These are phyloP conservation scores for Lasiodiplodia citricola DNA, from an alignment of 2,329 filamentous ascomycete species.

Conservation along the genomic window DNA sequence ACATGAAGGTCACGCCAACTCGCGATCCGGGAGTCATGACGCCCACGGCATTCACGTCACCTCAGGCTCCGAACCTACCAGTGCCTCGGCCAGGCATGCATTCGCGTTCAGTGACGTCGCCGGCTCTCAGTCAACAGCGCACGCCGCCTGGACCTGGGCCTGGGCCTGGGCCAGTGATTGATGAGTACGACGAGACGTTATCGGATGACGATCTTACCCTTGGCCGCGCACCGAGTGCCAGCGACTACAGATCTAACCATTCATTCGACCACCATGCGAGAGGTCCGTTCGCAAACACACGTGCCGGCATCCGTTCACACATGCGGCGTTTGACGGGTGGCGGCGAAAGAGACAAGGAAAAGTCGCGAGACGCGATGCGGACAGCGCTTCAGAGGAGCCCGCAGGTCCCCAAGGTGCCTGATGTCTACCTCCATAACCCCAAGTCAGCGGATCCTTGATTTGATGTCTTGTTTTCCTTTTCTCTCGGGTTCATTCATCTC, in stretches of 20 bases:
- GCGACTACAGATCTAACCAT: constrained; percentile 10
- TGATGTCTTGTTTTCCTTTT: background rate
- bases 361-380: constrained; percentile 41
- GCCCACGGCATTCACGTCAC: constrained; percentile 60
- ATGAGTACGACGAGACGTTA: constrained; percentile 75
- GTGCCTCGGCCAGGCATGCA: constrained; percentile 71
- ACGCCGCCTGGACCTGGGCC: constrained; percentile 58
- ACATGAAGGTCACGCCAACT: constrained; percentile 65
- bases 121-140: constrained; percentile 62
- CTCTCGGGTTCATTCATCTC: background rate
- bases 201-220: constrained; percentile 75
- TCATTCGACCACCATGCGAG: constrained; percentile 54
- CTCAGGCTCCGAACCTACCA: constrained; percentile 38
- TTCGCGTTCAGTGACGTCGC: constrained; percentile 83
- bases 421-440: constrained; percentile 45
- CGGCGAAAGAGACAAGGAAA: constrained; percentile 34
- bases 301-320: constrained; percentile 55
- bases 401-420: constrained; percentile 55
- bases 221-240: constrained; percentile 32
- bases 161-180: constrained; percentile 50
- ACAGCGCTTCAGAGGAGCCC: constrained; percentile 49
- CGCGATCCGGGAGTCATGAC: constrained; percentile 59
- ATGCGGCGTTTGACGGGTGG: constrained; percentile 66
- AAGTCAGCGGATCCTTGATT: constrained; percentile 23
- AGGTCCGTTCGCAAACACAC: constrained; percentile 62